Evolutionary conservation across 305 asterid genomes (phyloP).

Genomic region (Fraxinus velutina): DNA sequence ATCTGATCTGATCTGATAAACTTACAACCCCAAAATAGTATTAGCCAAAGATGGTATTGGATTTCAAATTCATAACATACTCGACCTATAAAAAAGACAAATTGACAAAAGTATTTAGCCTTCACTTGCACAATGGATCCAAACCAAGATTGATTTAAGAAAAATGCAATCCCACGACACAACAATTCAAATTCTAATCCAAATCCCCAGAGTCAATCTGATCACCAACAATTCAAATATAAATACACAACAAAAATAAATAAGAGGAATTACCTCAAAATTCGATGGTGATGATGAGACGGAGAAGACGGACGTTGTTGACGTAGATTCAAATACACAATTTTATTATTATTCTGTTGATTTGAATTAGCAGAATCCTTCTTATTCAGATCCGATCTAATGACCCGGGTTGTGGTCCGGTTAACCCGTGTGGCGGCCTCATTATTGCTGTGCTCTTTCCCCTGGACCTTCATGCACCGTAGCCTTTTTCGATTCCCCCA

Average conservation of each 20-base stretch:
- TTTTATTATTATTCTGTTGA: conserved; percentile 29
- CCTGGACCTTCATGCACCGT: conserved; percentile 72
- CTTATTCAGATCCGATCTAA: conserved; percentile 32
- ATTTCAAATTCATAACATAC: background rate
- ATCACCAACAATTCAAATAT: background rate
- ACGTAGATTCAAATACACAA: conserved; percentile 67
- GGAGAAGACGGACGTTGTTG: conserved; percentile 68
- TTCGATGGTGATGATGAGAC: conserved; percentile 38
- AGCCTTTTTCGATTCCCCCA: conserved; percentile 84
- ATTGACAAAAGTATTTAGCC: background rate
- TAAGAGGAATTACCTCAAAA: conserved; percentile 49
- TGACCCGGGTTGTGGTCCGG: conserved; percentile 39
- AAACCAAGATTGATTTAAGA: background rate
- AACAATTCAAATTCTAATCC: background rate
- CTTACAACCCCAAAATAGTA: background rate
- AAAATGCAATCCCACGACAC: background rate
- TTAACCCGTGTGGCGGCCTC: conserved; percentile 35
- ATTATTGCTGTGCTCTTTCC: conserved; percentile 38
- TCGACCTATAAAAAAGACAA: background rate
- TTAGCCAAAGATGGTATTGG: background rate
- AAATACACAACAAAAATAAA: background rate
- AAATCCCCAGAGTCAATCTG: background rate
- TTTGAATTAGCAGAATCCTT: conserved; percentile 32
- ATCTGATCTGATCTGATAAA: background rate
- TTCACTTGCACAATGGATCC: background rate